phyloP scores from a whole-genome alignment of 2,329 filamentous ascomycete genomes.

The Ophiostoma pallidulum region DNA sequence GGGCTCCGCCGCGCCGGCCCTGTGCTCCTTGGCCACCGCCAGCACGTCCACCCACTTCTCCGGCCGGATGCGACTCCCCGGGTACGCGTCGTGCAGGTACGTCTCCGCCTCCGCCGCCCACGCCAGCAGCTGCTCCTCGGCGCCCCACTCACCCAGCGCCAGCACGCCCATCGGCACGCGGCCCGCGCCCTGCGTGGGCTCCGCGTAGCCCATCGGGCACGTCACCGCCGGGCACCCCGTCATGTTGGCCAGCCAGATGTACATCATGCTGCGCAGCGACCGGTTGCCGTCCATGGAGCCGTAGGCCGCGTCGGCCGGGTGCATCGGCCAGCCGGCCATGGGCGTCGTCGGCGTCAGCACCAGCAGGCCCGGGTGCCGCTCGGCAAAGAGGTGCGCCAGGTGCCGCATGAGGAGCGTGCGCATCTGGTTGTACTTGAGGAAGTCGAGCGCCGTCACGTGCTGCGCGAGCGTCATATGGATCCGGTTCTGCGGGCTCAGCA shows the following conservation, averaged over 20 bases:
- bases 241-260: slow-evolving; percentile 77
- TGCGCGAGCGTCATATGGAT: slow-evolving; percentile 57
- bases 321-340: slow-evolving; percentile 62
- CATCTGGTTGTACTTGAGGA: slow-evolving; percentile 62
- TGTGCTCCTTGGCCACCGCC: slow-evolving; percentile 24
- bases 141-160: slow-evolving; percentile 58
- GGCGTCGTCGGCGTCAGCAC: slow-evolving; percentile 73
- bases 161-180: slow-evolving; percentile 51
- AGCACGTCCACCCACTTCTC: slow-evolving; percentile 51
- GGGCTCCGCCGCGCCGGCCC: neutral
- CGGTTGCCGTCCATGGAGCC: slow-evolving; percentile 67
- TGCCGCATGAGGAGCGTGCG: slow-evolving; percentile 72
- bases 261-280: slow-evolving; percentile 72
- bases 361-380: slow-evolving; percentile 60
- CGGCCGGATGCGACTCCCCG: slow-evolving; percentile 41
- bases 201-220: slow-evolving; percentile 64
- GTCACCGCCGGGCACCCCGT: slow-evolving; percentile 66
- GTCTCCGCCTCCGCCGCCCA: slow-evolving; percentile 50
- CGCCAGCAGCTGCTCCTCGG: slow-evolving; percentile 51
- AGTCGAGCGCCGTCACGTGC: slow-evolving; percentile 58
- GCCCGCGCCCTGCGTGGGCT: slow-evolving; percentile 46
- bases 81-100: slow-evolving; percentile 38
- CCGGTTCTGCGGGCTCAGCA: slow-evolving; percentile 58
- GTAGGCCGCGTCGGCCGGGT: slow-evolving; percentile 50
- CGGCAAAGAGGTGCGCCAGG: slow-evolving; percentile 63